Evolutionary conservation across 805 yeast genomes (phyloP), one percentile per base, ranked within the genome.

Genomic region (Candida lessepsii): DNA sequence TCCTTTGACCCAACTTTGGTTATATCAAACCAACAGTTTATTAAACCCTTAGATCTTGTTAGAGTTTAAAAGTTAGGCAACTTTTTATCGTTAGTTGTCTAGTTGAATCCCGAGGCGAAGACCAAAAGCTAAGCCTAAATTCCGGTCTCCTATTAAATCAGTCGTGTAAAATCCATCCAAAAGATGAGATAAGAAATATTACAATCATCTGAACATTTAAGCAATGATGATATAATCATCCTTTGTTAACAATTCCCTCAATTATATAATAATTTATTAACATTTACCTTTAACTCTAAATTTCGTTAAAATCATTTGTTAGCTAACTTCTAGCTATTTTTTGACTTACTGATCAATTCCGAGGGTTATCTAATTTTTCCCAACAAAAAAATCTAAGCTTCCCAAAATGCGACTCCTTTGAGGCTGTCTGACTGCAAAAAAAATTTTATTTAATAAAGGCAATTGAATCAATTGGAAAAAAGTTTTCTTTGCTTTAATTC

Each of bases 341-440:
- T 20, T 24, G 10, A 24, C 27, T 24, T 24, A 24, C 13, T 24
- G 4, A 24, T n/a, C 27, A 8, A 24, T 28, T 28, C 31, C 31
- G 31, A 28, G 31, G 31, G 31, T 28, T 11, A 28, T 6, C 9
- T 18, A 11, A 18, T 20, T 32, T 31, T 23, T 32, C 35, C 35
- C 35, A 32, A 32, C 35, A 32, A 32, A 32, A 27, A 32, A 20
- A 14, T 15, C 35, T 30, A 3, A 18, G n/a, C 15, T 14, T 32
- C 35, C 27, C 35, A 29, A 29, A 29, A 29, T 29, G 33, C 33
- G 33, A 29, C 33, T 29, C 5, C 15, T 18, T 29, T 9, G 9
- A 15, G 10, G 20, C 19, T n/a, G 9, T 16, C 31, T 28, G 6
- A 15, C 3, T 15, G n/a, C 20, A 16, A 28, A 28, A 28, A 20